A percentile compares a stretch with the other conserved stretches of the same genome.
phyloP scores from a whole-genome alignment of 169 alveolate species.

The Plasmodium yoelii region DNA sequence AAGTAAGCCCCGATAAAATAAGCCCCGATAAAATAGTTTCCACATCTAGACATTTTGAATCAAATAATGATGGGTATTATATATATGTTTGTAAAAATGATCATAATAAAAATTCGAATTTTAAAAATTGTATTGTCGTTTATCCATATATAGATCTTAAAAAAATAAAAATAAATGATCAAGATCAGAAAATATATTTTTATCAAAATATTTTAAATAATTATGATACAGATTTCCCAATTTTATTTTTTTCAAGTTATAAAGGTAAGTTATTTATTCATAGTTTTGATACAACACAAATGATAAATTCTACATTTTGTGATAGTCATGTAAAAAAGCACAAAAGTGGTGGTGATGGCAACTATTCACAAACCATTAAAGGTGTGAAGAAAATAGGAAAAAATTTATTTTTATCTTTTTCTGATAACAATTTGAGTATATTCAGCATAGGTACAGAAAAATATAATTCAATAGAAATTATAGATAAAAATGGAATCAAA shows the following conservation, averaged over 20 bases:
- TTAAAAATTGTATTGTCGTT: slow-evolving; percentile 13
- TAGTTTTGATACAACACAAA: background rate
- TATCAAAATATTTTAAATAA: background rate
- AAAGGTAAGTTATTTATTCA: slow-evolving; percentile 51
- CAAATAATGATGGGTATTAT: slow-evolving; percentile 16
- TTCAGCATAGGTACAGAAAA: slow-evolving; percentile 10
- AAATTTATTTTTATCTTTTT: slow-evolving; percentile 29
- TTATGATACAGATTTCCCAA: slow-evolving; percentile 14
- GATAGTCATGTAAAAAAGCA: background rate
- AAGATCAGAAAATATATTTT: background rate
- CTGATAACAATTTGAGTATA: background rate
- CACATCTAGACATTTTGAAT: background rate
- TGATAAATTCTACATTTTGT: background rate
- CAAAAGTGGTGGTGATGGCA: too few species aligned
- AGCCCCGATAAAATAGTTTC: background rate
- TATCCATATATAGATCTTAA: slow-evolving; percentile 31
- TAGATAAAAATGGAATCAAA: background rate
- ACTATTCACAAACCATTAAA: background rate
- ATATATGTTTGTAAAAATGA: background rate
- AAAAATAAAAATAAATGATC: background rate
- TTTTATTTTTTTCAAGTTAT: slow-evolving; percentile 31
- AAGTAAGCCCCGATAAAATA: too few species aligned
- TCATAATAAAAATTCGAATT: background rate
- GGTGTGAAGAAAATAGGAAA: slow-evolving; percentile 16
- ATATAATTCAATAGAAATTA: background rate